Percentiles rank a stretch among this genome's conserved stretches.
phyloP scores from a whole-genome alignment of 371 early-diverging fungal genomes.

The Dichotomocladium elegans region DNA sequence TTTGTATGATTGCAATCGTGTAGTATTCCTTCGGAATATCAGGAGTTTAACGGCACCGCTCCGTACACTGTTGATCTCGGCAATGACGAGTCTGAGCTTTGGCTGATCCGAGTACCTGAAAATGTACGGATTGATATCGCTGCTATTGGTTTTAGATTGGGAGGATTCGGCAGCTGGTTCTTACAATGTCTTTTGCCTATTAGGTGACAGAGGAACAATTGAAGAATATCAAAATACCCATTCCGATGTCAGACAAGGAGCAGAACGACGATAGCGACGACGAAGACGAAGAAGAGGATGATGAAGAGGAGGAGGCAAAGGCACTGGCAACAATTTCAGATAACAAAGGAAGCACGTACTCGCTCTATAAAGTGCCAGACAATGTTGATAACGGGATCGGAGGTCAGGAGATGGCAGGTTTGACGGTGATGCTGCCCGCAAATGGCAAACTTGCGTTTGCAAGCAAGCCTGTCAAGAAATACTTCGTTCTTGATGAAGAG shows the following conservation, averaged over 20 bases:
- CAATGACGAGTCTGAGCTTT: conserved; percentile 40
- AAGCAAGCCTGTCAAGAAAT: conserved; percentile 28
- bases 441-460: conserved; percentile 30
- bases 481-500: conserved; percentile 37
- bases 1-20: too few relatives aligned
- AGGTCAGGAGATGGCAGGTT: conserved; percentile 47
- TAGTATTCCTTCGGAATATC: too few relatives aligned
- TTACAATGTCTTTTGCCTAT: conserved; percentile 25
- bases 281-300: conserved; percentile 11
- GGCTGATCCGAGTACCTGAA: conserved; percentile 46
- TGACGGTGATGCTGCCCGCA: conserved; percentile 38
- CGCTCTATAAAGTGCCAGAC: conserved; percentile 5
- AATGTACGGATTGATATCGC: conserved; percentile 20
- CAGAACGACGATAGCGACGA: conserved; percentile 4
- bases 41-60: not conserved
- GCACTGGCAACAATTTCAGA: too few relatives aligned
- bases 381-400: conserved; percentile 32
- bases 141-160: too few relatives aligned
- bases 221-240: conserved; percentile 33
- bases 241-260: not conserved
- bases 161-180: too few relatives aligned
- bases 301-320: too few relatives aligned
- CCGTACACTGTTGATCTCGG: not conserved
- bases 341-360: too few relatives aligned
- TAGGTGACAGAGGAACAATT: conserved; percentile 15